A percentile compares a stretch with the other conserved stretches of the same genome.
These are phyloP conservation scores for Ilyonectria destructans DNA, from an alignment of 2,329 filamentous ascomycete genomes.

Conservation along the genomic window DNA sequence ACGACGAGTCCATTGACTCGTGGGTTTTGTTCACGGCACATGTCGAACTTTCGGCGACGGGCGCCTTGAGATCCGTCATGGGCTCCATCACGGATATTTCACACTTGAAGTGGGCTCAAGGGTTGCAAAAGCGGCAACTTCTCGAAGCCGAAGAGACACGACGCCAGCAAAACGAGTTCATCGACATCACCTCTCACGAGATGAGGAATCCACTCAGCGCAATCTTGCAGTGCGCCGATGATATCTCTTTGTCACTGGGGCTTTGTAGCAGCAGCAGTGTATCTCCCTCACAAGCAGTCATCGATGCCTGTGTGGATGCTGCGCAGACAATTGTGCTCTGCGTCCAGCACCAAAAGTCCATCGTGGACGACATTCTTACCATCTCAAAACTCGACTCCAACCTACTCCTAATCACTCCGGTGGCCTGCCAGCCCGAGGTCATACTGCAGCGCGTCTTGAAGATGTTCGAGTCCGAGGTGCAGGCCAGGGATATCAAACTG, in stretches of 20 bases:
- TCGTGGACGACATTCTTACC: constrained; percentile 80
- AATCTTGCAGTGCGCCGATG: constrained; percentile 81
- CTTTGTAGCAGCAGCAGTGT: not conserved
- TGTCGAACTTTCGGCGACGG: constrained; percentile 53
- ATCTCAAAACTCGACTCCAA: constrained; percentile 83
- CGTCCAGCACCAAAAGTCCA: constrained; percentile 83
- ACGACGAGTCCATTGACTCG: constrained; percentile 58
- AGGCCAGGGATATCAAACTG: constrained; percentile 77
- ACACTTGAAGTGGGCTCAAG: constrained; percentile 61
- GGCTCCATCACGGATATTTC: constrained; percentile 63
- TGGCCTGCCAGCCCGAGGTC: constrained; percentile 75
- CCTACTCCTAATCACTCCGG: constrained; percentile 79
- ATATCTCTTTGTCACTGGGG: constrained; percentile 68
- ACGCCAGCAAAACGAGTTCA: constrained; percentile 75
- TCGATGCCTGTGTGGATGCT: constrained; percentile 76
- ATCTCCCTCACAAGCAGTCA: constrained; percentile 52
- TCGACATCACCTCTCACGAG: constrained; percentile 81
- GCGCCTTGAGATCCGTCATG: constrained; percentile 56
- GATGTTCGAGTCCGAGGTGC: constrained; percentile 83
- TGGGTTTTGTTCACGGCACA: constrained; percentile 61
- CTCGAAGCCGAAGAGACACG: constrained; percentile 57
- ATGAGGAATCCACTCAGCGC: constrained; percentile 81
- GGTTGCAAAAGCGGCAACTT: constrained; percentile 55
- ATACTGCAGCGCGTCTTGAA: constrained; percentile 78
- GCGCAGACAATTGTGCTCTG: constrained; percentile 83